Base-by-base conservation (phyloP, 768 basidiomycete species). In the Agrocybe praecox region DNA sequence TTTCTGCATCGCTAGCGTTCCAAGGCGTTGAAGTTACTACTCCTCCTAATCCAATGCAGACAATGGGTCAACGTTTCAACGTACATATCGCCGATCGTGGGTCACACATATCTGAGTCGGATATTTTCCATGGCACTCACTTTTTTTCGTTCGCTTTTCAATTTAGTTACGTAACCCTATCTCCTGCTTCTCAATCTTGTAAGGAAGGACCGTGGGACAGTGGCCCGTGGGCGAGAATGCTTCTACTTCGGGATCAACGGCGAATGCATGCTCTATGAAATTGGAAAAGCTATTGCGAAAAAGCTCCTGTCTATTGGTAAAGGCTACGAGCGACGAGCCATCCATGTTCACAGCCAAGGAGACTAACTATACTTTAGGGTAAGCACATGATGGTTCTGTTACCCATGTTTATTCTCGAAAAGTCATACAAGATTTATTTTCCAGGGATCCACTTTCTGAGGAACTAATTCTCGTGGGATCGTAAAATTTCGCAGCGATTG, bases 171-270 rank as follows among this genome's bases (percentile, higher is more conserved):
- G 4, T 64, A 76, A 40, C 68, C 85, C 6, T 85, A 78, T 62
- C 66, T 75, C 56, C 55, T 68, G 0, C 61, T 85, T 1, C 79
- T 79, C 53, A 74, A 82, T 52, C 69, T 74, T 1, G 71, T 76
- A 42, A 51, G 60, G 8, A 50, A 60, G 8, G 64, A 72, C 29
- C 62, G 69, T 29, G 62, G 65, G 0, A 56, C 43, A 6, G 68
- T 70, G 9, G 74, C 71, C 0, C 80, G 80, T 53, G 82, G 82
- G 15, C 74, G 77, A 9, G 77, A 79, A 24, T 84, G 85, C 1
- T 77, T 74, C 42, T 86, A 85, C 61, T 84, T 84, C 52, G 82
- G 73, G 15, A 81, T 72, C 53, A 81, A 70, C 57, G 82, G 76
- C 26, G 80, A 85, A 48, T 74, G 81, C 53, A 73, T 62, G 4